phyloP scores from a whole-genome alignment of 1,284 basidiomycete species.

The Ceratobasidium sp. region DNA sequence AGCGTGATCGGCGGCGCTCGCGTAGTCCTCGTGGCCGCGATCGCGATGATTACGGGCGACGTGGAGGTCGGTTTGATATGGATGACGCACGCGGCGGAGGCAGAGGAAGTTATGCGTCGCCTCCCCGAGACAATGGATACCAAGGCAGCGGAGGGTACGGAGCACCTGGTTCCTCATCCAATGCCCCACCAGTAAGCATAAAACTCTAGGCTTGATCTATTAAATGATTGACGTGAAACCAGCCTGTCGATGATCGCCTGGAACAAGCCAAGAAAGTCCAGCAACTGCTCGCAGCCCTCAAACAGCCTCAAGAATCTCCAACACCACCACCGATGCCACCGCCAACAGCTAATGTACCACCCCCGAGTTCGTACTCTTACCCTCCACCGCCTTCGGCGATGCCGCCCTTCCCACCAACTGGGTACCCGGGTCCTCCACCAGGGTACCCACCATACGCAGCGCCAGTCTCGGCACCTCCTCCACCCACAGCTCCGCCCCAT shows the following conservation, averaged over 20 bases:
- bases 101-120: constrained; percentile 53
- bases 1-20: constrained; percentile 30
- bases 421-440: constrained; percentile 34
- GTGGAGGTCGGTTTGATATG: constrained; percentile 25
- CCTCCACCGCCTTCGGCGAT: constrained; percentile 33
- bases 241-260: constrained; percentile 69
- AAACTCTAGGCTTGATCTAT: not conserved
- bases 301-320: constrained; percentile 63
- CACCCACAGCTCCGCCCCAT: constrained; percentile 48
- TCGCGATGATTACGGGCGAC: constrained; percentile 13
- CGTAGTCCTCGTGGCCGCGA: constrained; percentile 25
- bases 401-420: constrained; percentile 35
- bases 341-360: not conserved
- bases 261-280: constrained; percentile 84
- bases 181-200: constrained; percentile 25
- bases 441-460: constrained; percentile 39
- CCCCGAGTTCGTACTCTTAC: constrained; percentile 27
- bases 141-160: constrained; percentile 27
- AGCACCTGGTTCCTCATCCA: not conserved
- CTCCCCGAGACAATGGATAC: constrained; percentile 43
- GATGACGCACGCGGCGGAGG: constrained; percentile 54
- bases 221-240: not conserved
- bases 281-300: constrained; percentile 51
- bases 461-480: constrained; percentile 29
- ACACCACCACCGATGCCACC: constrained; percentile 64